Base-by-base conservation (phyloP, 1,284 basidiomycete genomes). In the Ceratobasidium sp. region DNA sequence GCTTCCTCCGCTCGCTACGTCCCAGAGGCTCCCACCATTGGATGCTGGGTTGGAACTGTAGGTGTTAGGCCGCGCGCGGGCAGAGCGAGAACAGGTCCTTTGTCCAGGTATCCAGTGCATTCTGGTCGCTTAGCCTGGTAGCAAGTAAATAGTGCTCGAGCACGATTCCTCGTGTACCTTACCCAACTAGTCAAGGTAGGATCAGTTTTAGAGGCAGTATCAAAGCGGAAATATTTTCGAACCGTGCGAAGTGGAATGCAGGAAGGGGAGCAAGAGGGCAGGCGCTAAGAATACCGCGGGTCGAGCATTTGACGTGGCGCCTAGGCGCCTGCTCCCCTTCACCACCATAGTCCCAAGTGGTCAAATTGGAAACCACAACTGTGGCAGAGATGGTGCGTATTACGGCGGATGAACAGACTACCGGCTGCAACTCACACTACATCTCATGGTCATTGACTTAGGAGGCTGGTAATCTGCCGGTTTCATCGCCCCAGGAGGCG, bases 61-160 rank as follows among this genome's bases (percentile, higher is more conserved):
- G 29, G 32, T 9, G 65, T 67, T 29, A 49, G 25, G 29, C 29
- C 19, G 17, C 44, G 29, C 22, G 65, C 65, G 11, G 29, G 25
- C n/a, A 51, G 46, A 22, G 65, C 65, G 32, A 52, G 65, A 4
- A 7, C 46, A 8, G 54, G 8, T 17, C 32, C 65, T 52, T 52
- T 22, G 13, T 67, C 51, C 2, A 67, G 65, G 25, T 19, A 29
- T 6, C 25, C 17, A 49, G 34, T 40, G 17, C 37, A 51, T 13
- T 67, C 65, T 19, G 29, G 65, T 37, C 32, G 49, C 29, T 46
- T 25, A 29, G 51, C 54, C 51, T 52, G 65, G 34, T 51, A 67
- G 65, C 65, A 67, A 52, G 65, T 49, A 52, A 52, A 37, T 29
- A 67, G 34, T 4, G 49, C 65, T 25, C 65, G 65, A 54, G 49